Conservation (phyloP, 1,284 basidiomycete species). For the Fomitopsis pinicola region DNA sequence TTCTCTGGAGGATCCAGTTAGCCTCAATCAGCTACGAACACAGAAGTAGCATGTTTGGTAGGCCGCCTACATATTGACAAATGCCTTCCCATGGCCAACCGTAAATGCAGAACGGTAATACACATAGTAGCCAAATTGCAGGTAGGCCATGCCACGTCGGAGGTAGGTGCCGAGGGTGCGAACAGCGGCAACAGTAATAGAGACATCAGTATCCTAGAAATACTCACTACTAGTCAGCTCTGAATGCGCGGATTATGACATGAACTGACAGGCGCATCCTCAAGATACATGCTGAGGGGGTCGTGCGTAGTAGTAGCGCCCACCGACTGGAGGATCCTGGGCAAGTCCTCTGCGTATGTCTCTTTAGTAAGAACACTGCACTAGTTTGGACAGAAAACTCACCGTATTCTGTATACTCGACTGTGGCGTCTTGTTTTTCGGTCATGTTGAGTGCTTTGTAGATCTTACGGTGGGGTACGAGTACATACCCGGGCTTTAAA, state of each 20-base stretch:
- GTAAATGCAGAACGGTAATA: not conserved
- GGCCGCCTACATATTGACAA: not conserved
- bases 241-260: too few relatives aligned
- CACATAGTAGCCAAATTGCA: not conserved
- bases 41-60: not conserved
- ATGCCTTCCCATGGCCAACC: not conserved
- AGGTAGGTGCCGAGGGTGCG: not conserved
- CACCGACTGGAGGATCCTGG: not conserved
- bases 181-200: too few relatives aligned
- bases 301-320: not conserved
- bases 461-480: too few relatives aligned
- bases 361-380: not conserved
- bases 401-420: not conserved
- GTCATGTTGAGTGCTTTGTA: not conserved
- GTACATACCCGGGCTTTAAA: too few relatives aligned
- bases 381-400: not conserved
- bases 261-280: not conserved
- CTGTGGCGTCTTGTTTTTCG: not conserved
- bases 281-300: not conserved
- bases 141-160: not conserved
- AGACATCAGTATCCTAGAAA: too few relatives aligned
- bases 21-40: not conserved
- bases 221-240: too few relatives aligned
- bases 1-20: not conserved
- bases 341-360: not conserved